Conservation (phyloP, 2,329 filamentous ascomycete genomes). For the Neopestalotiopsis sp. region DNA sequence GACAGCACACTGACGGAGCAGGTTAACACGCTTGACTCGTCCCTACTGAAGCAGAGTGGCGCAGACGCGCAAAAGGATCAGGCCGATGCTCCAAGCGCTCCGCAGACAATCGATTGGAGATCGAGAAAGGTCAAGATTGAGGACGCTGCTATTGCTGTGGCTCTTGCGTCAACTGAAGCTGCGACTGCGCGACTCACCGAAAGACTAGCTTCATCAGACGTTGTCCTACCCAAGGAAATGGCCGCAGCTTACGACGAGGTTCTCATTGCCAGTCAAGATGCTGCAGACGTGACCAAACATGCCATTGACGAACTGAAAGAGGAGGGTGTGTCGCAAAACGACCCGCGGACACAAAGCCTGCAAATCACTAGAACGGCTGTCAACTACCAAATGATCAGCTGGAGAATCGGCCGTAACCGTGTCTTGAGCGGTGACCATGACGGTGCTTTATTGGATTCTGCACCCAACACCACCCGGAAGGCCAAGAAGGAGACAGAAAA, state of each 20-base stretch:
- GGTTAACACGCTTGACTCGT: slow-evolving; percentile 73
- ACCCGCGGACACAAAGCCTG: slow-evolving; percentile 86
- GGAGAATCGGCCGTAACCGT: slow-evolving; percentile 91
- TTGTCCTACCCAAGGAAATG: slow-evolving; percentile 65
- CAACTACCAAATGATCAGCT: slow-evolving; percentile 92
- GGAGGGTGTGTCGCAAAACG: slow-evolving; percentile 83
- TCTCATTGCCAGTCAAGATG: slow-evolving; percentile 88
- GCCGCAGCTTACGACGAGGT: slow-evolving; percentile 91
- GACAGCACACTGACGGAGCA: slow-evolving; percentile 66
- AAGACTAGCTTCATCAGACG: slow-evolving; percentile 48
- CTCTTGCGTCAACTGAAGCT: slow-evolving; percentile 71
- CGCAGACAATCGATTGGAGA: slow-evolving; percentile 84
- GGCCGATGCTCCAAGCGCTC: slow-evolving; percentile 58
- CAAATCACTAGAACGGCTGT: slow-evolving; percentile 93
- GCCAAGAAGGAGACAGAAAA: slow-evolving; percentile 62
- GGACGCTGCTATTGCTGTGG: slow-evolving; percentile 88
- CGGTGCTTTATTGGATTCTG: slow-evolving; percentile 65
- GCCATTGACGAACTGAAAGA: slow-evolving; percentile 88
- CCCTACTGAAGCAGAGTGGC: slow-evolving; percentile 64
- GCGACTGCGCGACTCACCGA: slow-evolving; percentile 56
- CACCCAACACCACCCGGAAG: slow-evolving; percentile 49
- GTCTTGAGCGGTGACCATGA: slow-evolving; percentile 85
- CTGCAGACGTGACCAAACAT: slow-evolving; percentile 89
- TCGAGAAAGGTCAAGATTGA: slow-evolving; percentile 85
- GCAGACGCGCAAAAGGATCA: slow-evolving; percentile 55